Evolutionary conservation across 2,329 filamentous ascomycete species (phyloP).

Genomic region (Byssoonygena ceratinophila): DNA sequence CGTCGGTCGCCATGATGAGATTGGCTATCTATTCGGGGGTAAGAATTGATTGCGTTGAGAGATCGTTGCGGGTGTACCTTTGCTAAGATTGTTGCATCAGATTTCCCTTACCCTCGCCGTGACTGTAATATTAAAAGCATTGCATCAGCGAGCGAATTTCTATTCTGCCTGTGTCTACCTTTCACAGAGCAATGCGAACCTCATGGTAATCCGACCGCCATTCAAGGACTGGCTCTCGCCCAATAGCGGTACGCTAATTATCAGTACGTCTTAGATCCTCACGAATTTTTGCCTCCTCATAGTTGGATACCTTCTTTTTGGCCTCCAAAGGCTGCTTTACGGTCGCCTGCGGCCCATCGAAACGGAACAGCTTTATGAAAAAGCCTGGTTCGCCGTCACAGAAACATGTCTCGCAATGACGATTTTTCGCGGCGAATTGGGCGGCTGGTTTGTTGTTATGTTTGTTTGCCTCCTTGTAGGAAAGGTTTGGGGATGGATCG

Average conservation of each 20-base stretch:
- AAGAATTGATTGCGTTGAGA: constrained; percentile 19
- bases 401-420: constrained; percentile 98
- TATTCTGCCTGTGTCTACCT: constrained; percentile 97
- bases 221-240: constrained; percentile 14
- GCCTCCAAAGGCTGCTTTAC: constrained; percentile 80
- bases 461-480: constrained; percentile 85
- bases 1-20: constrained; percentile 31
- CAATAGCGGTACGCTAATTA: constrained; percentile 6
- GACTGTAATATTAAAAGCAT: constrained; percentile 75
- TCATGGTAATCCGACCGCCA: constrained; percentile 55
- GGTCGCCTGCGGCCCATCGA: constrained; percentile 85
- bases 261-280: constrained; percentile 54
- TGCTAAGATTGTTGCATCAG: constrained; percentile 33
- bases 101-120: constrained; percentile 74
- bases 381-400: constrained; percentile 94
- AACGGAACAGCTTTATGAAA: constrained; percentile 93
- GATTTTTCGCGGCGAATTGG: constrained; percentile 90
- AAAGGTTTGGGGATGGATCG: constrained; percentile 98
- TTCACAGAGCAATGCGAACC: constrained; percentile 87
- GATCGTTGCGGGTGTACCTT: not conserved
- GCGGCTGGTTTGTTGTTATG: constrained; percentile 91
- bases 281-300: constrained; percentile 80
- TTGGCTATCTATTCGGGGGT: constrained; percentile 45
- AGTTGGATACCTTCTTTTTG: constrained; percentile 71
- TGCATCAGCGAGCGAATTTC: constrained; percentile 93